A percentile compares a stretch with the other conserved stretches of the same genome.
These are phyloP conservation scores for Serendipita sp. DNA, from an alignment of 768 basidiomycete genomes.

Conservation along the genomic window DNA sequence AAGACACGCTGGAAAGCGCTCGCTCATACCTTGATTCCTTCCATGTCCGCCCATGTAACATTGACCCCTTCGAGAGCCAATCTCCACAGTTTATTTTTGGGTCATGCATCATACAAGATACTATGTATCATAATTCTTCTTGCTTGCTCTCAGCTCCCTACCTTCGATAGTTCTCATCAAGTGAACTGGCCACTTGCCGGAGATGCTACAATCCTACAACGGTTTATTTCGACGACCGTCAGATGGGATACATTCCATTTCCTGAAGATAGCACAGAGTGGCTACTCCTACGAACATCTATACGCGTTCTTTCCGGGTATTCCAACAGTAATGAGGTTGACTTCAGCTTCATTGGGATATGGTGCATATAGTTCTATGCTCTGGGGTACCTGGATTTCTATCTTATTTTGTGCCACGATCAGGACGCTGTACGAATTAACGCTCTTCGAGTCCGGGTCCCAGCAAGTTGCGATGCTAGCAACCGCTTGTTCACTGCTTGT, in stretches of 20 bases:
- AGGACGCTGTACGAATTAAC: constrained; percentile 42
- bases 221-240: constrained; percentile 24
- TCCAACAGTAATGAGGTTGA: constrained; percentile 35
- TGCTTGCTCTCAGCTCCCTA: background rate
- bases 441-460: constrained; percentile 36
- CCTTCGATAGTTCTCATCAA: background rate
- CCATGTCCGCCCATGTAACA: no score
- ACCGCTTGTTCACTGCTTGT: constrained; percentile 59
- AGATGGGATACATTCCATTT: constrained; percentile 91
- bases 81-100: background rate
- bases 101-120: background rate
- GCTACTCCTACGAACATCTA: constrained; percentile 56
- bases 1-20: no score
- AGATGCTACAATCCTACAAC: background rate
- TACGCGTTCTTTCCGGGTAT: constrained; percentile 78
- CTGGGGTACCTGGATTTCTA: constrained; percentile 18
- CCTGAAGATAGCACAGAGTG: constrained; percentile 41
- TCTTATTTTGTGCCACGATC: constrained; percentile 26
- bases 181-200: background rate
- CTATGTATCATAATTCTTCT: background rate
- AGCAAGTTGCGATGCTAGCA: constrained; percentile 43
- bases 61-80: background rate
- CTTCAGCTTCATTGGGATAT: background rate
- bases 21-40: background rate
- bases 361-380: background rate